Conservation (phyloP, 805 yeast genomes). For the Komagataella mondaviorum region DNA sequence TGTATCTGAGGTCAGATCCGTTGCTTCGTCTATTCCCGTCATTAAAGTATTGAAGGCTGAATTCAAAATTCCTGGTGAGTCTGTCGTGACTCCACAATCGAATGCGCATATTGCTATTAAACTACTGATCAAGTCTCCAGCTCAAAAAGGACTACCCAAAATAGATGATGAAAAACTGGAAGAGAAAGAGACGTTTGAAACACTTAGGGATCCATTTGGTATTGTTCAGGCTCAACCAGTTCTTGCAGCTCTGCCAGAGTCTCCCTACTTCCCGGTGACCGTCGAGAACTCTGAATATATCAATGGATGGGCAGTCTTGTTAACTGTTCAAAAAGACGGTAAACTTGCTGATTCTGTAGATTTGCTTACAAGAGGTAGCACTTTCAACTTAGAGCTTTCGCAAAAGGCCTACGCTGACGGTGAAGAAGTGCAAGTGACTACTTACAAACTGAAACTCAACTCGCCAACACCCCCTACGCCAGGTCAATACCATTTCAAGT, state of each 20-base stretch:
- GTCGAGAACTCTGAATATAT: constrained; percentile 12
- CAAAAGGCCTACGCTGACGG: constrained; percentile 35
- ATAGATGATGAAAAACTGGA: constrained; percentile 20
- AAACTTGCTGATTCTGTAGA: constrained; percentile 64
- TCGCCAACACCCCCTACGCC: constrained; percentile 66
- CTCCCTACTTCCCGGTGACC: constrained; percentile 64
- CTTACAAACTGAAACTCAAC: constrained; percentile 62
- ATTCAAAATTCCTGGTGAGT: constrained; percentile 83
- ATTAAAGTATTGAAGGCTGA: constrained; percentile 56
- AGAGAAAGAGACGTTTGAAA: constrained; percentile 53
- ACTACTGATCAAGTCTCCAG: constrained; percentile 62
- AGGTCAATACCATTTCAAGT: constrained; percentile 57
- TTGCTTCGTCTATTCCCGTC: constrained; percentile 56
- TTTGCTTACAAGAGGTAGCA: constrained; percentile 33
- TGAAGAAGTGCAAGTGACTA: constrained; percentile 38
- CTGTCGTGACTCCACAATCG: constrained; percentile 54
- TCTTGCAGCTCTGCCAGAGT: constrained; percentile 41
- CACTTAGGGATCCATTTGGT: constrained; percentile 58
- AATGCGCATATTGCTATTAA: constrained; percentile 65
- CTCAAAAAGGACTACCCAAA: constrained; percentile 33
- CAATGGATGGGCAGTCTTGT: constrained; percentile 52
- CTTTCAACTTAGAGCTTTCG: constrained; percentile 38
- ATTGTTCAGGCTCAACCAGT: constrained; percentile 56
- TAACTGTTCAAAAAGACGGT: constrained; percentile 65
- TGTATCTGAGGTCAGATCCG: constrained; percentile 25